These are phyloP conservation scores for Moricandia moricandioides DNA, from an alignment of 345 rosid genomes.

Conservation along the genomic window DNA sequence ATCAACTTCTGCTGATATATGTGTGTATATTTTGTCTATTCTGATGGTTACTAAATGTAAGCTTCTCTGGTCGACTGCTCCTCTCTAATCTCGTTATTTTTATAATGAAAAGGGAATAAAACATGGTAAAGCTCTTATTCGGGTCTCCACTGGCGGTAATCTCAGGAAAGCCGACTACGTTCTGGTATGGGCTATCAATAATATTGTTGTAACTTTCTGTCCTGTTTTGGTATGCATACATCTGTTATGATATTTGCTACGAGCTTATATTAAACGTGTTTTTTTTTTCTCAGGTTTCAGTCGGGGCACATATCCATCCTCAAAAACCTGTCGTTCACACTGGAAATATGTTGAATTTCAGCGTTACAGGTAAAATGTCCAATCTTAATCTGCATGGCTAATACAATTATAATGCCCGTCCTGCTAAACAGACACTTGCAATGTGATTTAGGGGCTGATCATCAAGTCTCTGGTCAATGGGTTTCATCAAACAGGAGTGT, in stretches of 20 bases:
- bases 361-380: slow-evolving; percentile 50
- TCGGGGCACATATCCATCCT: slow-evolving; percentile 76
- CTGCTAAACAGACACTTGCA: background rate
- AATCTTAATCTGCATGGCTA: background rate
- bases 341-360: slow-evolving; percentile 60
- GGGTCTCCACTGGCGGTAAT: slow-evolving; percentile 50
- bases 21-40: background rate
- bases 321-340: slow-evolving; percentile 58
- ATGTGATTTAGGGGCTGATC: slow-evolving; percentile 48
- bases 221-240: background rate
- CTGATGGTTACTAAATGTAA: slow-evolving; percentile 18
- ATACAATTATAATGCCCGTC: background rate
- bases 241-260: background rate
- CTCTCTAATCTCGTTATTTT: slow-evolving; percentile 8
- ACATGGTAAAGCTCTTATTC: slow-evolving; percentile 75
- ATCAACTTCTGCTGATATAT: background rate
- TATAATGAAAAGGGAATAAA: slow-evolving; percentile 53
- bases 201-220: background rate
- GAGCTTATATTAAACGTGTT: slow-evolving; percentile 9
- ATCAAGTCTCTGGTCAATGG: slow-evolving; percentile 64
- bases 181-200: slow-evolving; percentile 48
- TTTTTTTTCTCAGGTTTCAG: slow-evolving; percentile 62
- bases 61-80: background rate
- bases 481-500: slow-evolving; percentile 63
- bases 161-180: slow-evolving; percentile 67